Conservation (phyloP, 768 basidiomycete species). For the Auriscalpium vulgare region DNA sequence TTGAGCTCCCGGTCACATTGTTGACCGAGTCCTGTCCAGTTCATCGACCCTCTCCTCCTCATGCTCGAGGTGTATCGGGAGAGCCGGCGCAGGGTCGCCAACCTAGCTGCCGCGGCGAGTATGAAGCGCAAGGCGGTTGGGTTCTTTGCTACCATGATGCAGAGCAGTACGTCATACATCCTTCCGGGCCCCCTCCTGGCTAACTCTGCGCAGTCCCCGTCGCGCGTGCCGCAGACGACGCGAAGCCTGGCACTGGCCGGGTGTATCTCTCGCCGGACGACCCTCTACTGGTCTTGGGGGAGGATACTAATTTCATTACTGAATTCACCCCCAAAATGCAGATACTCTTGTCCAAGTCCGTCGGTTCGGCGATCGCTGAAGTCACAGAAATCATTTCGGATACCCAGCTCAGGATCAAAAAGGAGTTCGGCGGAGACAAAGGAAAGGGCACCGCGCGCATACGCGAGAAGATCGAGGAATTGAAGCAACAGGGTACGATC, state of each 20-base stretch:
- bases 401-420: conserved; percentile 75
- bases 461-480: conserved; percentile 59
- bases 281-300: conserved; percentile 76
- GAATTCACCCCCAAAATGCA: conserved; percentile 76
- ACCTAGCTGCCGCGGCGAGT: conserved; percentile 84
- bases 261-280: conserved; percentile 68
- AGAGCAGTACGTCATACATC: conserved; percentile 57
- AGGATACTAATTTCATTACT: conserved; percentile 66
- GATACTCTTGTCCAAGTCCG: conserved; percentile 75
- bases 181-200: neutral
- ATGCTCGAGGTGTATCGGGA: conserved; percentile 80
- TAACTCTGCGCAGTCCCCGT: conserved; percentile 65
- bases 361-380: conserved; percentile 73
- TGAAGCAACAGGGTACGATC: conserved; percentile 40
- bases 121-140: conserved; percentile 71
- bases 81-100: conserved; percentile 70
- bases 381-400: conserved; percentile 86
- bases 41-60: conserved; percentile 83
- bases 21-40: conserved; percentile 38
- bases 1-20: neutral
- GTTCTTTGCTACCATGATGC: conserved; percentile 74
- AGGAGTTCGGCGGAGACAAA: conserved; percentile 78
- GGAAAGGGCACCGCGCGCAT: conserved; percentile 64
- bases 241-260: conserved; percentile 65
- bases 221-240: conserved; percentile 81